Base-by-base conservation (phyloP, 1,284 basidiomycete genomes). In the Meira nashicola region DNA sequence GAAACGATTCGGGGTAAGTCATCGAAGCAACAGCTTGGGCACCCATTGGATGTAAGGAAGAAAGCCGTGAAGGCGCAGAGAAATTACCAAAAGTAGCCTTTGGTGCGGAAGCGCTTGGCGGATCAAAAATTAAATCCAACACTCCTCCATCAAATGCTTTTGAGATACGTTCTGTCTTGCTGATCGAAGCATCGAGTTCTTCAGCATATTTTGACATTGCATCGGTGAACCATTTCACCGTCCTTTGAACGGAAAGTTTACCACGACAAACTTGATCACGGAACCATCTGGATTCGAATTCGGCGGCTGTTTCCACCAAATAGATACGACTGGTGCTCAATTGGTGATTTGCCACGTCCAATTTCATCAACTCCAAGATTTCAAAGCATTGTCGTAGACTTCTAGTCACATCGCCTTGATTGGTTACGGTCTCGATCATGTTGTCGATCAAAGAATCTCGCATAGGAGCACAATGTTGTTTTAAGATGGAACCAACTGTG, bases 261-360 rank as follows among this genome's bases (percentile, higher is more conserved):
- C 82, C 79, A 54, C 78, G 76, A 64, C 83, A 83, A 71, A 80
- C 80, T 72, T 81, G 81, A 65, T 84, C 83, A 74, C 85, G 84
- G 80, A 93, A 90, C 59, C 86, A 86, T 67, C 85, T 85, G 66
- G 87, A 83, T 79, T 94, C 91, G 72, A 90, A 90, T 49, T 87
- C 84, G 41, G 86, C 86, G 0, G 91, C 88, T 39, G 87, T 87
- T 63, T 87, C 85, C 68, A 90, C 84, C 61, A 95, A 84, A 80
- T 87, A 90, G 15, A 90, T 89, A 57, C 90, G 87, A 15, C 92
- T 83, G 33, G 89, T 87, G 76, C 92, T 88, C 19, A 94, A 84
- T 80, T 94, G 92, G 80, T 94, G 92, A 77, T 95, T 95, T 41
- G 92, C 91, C 67, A 94, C 91, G 79, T 95, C 92, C 70, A 95